Base-by-base conservation (phyloP, 345 rosid species). In the Gossypium rotundifolium region DNA sequence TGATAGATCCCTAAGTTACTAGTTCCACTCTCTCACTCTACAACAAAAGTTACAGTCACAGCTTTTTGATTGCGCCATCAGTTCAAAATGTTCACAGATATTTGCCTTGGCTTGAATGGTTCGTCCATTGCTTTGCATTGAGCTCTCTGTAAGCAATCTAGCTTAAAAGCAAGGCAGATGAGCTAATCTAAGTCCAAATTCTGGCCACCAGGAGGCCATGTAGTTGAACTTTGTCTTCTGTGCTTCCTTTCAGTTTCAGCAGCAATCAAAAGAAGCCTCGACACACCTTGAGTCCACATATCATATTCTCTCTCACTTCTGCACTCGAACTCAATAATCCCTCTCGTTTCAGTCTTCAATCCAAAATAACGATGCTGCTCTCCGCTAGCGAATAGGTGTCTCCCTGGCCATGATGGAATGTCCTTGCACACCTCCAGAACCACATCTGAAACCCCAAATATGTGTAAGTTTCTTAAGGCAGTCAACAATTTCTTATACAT, bases 381-480 rank as follows among this genome's bases (percentile, higher is more conserved):
- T 25, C 94, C 93, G 1, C 83, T 83, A 14, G 90, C 85, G 13
- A 88, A 84, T 51, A 92, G 65, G 67, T 88, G 92, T 76, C 99
- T 88, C 12, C 98, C 99, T 0, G 98, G 91, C 99, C 98, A 94
- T 22, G 99, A 93, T 2, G 95, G 84, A 86, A 92, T 72, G 79
- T 91, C 90, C 74, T 82, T 87, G 83, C 82, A 85, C 45, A 92
- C 95, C 67, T 88, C 98, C 70, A 88, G 9, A 52, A 95, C 93
- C 63, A 86, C 84, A 84, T 83, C 99, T 92, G 91, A 78, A 74
- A 25, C 45, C 3, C 72, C 75, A 70, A 23, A 58, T 7, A 25
- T 2, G 54, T 59, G 12, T 25, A 12, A 9, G 22, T 54, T 5
- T 11, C 11, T 33, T 7, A 40, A 38, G 74, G 38, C 12, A 71